Evolutionary conservation across 2,329 filamentous ascomycete genomes (phyloP).

Genomic region (Cercospora zeina): DNA sequence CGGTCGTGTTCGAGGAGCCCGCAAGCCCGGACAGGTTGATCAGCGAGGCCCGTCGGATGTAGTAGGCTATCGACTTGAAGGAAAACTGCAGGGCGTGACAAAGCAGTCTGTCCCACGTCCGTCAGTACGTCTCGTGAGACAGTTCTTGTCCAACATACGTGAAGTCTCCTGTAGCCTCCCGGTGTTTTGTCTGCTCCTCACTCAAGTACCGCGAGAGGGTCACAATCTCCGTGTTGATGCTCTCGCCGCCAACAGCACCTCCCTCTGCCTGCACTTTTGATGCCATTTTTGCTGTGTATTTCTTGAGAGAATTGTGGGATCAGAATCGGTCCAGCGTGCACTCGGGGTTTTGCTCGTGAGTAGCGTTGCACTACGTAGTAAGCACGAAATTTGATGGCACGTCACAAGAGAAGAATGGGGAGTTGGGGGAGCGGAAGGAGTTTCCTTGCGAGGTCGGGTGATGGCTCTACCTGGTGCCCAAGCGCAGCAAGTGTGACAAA

Average conservation of each 20-base stretch:
- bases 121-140: constrained; percentile 25
- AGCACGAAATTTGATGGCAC: background rate
- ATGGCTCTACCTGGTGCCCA: constrained; percentile 20
- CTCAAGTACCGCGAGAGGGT: constrained; percentile 94
- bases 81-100: constrained; percentile 98
- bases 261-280: constrained; percentile 15
- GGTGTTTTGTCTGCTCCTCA: constrained; percentile 90
- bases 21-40: constrained; percentile 88
- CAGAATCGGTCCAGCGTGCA: background rate
- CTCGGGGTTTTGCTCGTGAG: background rate
- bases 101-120: constrained; percentile 64
- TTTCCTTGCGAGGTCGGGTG: constrained; percentile 17
- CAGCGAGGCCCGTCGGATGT: constrained; percentile 91
- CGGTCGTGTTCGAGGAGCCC: constrained; percentile 90
- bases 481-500: constrained; percentile 5
- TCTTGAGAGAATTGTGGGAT: background rate
- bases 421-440: constrained; percentile 1
- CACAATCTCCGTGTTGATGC: constrained; percentile 93
- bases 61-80: constrained; percentile 99
- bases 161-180: constrained; percentile 96
- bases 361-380: background rate
- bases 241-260: constrained; percentile 56
- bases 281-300: background rate
- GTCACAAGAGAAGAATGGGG: constrained; percentile 2
- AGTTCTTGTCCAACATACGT: constrained; percentile 64